Percentiles rank a stretch among this genome's conserved stretches.
phyloP scores from a whole-genome alignment of 495 filamentous ascomycete species.

The Trichoderma orchidacearum region DNA sequence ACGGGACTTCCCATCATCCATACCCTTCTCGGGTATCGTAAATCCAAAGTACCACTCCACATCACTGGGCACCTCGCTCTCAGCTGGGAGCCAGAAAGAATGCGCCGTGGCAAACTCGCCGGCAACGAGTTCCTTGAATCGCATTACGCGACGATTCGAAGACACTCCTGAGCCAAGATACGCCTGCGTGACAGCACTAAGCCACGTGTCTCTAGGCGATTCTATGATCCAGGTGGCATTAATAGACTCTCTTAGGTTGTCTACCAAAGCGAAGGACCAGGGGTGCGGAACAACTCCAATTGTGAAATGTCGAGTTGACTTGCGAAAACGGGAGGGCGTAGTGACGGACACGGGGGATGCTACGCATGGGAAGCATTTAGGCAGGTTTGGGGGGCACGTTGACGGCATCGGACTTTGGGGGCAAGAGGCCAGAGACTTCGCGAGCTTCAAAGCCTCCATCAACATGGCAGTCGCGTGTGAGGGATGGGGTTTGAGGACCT shows the following conservation, averaged over 20 bases:
- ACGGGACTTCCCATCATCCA: constrained; percentile 15
- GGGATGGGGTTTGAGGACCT: constrained; percentile 63
- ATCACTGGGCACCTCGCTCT: constrained; percentile 47
- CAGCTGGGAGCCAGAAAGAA: constrained; percentile 73
- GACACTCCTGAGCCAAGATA: constrained; percentile 46
- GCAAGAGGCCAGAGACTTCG: constrained; percentile 59
- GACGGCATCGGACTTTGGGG: constrained; percentile 51
- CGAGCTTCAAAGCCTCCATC: constrained; percentile 54
- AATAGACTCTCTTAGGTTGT: constrained; percentile 32
- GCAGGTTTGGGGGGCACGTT: constrained; percentile 78
- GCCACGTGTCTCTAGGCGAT: constrained; percentile 69
- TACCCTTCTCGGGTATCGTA: constrained; percentile 44
- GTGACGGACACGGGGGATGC: constrained; percentile 39
- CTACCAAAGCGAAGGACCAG: constrained; percentile 59
- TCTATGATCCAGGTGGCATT: constrained; percentile 56
- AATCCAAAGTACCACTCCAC: constrained; percentile 89
- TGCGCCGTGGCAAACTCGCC: constrained; percentile 39
- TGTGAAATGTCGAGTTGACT: constrained; percentile 53
- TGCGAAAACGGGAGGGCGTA: constrained; percentile 44
- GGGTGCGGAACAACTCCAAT: constrained; percentile 86
- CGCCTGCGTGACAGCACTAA: constrained; percentile 56
- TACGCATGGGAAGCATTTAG: constrained; percentile 61
- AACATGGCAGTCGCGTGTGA: constrained; percentile 59
- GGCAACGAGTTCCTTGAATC: constrained; percentile 74
- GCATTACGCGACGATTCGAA: constrained; percentile 47